Base-by-base conservation (phyloP, 768 basidiomycete genomes). In the Plicaturopsis crispa region DNA sequence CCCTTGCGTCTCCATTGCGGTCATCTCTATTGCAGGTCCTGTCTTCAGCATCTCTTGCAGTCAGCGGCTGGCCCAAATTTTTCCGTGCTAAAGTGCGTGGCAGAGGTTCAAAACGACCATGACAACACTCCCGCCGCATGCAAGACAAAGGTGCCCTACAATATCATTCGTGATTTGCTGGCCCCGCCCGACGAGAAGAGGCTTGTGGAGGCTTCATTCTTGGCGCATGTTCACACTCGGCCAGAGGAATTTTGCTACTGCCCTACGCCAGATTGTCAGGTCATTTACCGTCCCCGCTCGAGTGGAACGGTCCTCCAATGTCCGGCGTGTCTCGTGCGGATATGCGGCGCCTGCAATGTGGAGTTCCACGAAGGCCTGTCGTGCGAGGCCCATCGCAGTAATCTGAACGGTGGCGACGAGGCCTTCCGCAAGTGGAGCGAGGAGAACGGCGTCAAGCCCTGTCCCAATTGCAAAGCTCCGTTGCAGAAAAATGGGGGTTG, bases 11-110 rank as follows among this genome's bases (percentile, higher is more conserved):
- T 49, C 14, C 36, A 55, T 19, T 80, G 78, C 51, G 61, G 61
- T 13, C 77, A 80, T 51, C 45, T 47, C 17, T 78, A 78, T 49
- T 79, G 78, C 55, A 57, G 44, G 20, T 23, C 51, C 6, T 80
- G 78, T 51, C 57, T 79, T 36, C 57, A 63, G 43, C 59, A 66
- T 40, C 62, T 67, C 38, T 53, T 78, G 31, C 50, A 48, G 28
- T 54, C 59, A 4, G 48, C 55, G 3, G 46, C 56, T 12, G 52
- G 59, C 17, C 48, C 54, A 5, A 55, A 54, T 11, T 51, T 55
- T 17, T 48, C 49, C 26, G 51, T 54, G 5, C 48, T 67, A 16
- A 53, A 40, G 33, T 77, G 73, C 47, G 51, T 76, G 24, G 66
- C 60, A 1, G 43, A 53, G 19, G 26, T 24, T 17, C 46, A 35